Percentiles rank a stretch among this genome's conserved stretches.
Evolutionary conservation across 176 grass and related monocot genomes (phyloP).

Genomic region (Hyparrhenia diplandra): DNA sequence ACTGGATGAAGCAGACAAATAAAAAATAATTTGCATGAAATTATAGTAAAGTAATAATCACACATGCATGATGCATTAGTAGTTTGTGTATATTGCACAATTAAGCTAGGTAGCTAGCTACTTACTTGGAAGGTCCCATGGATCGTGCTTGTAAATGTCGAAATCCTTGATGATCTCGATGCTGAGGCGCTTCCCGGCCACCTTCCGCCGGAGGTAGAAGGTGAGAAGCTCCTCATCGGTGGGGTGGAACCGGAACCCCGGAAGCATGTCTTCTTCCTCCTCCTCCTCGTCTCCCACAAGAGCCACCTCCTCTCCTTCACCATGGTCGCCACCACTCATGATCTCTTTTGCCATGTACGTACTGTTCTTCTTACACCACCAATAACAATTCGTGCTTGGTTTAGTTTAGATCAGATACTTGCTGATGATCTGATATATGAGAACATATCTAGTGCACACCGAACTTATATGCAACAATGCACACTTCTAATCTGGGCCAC

Average conservation of each 20-base stretch:
- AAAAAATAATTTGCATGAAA: neutral
- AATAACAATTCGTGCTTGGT: neutral
- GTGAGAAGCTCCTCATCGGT: slow-evolving; percentile 83
- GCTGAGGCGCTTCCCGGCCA: slow-evolving; percentile 60
- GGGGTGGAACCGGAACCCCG: slow-evolving; percentile 82
- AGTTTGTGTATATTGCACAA: neutral
- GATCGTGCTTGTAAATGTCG: slow-evolving; percentile 77
- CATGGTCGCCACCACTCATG: neutral
- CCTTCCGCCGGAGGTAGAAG: slow-evolving; percentile 80
- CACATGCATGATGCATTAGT: neutral
- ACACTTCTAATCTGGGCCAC: too few relatives aligned
- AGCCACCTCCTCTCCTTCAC: slow-evolving; percentile 9
- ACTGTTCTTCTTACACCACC: neutral
- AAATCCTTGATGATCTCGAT: slow-evolving; percentile 82
- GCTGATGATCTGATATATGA: neutral
- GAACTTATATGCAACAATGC: too few relatives aligned
- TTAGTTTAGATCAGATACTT: neutral
- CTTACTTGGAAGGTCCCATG: slow-evolving; percentile 79
- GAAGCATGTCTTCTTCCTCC: slow-evolving; percentile 51
- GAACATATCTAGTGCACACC: too few relatives aligned
- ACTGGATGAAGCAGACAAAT: too few relatives aligned
- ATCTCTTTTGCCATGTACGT: neutral
- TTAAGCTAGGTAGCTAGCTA: neutral
- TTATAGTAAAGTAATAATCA: neutral
- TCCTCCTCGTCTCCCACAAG: slow-evolving; percentile 25